phyloP scores from a whole-genome alignment of 179 eudicot genomes.

The Silene noctiflora region DNA sequence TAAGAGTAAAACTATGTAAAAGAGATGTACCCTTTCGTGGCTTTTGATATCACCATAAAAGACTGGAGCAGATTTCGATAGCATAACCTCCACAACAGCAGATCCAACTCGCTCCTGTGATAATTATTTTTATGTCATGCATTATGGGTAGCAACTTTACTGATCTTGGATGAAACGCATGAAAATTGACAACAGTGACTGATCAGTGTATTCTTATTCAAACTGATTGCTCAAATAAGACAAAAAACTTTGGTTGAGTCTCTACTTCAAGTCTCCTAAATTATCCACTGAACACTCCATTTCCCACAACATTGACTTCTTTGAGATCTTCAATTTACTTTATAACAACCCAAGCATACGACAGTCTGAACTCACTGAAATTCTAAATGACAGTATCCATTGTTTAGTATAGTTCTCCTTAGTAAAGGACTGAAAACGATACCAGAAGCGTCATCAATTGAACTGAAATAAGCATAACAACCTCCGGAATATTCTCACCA shows the following conservation, averaged over 20 bases:
- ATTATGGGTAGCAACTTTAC: background rate
- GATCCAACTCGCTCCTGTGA: slow-evolving; percentile 61
- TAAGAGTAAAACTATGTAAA: slow-evolving; percentile 1
- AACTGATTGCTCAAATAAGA: background rate
- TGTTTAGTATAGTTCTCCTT: background rate
- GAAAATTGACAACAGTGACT: background rate
- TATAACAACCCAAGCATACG: no score
- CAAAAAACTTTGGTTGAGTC: background rate
- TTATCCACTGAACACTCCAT: background rate
- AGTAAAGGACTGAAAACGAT: background rate
- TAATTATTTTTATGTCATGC: background rate
- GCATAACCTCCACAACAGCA: slow-evolving; percentile 69
- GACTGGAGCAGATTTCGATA: slow-evolving; percentile 68
- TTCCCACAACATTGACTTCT: background rate
- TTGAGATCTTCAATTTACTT: background rate
- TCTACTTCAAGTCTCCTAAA: background rate
- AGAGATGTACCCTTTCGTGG: slow-evolving; percentile 68
- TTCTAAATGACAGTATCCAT: no score
- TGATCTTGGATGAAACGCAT: no score
- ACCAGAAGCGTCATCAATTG: background rate
- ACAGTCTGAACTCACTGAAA: no score
- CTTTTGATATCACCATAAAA: slow-evolving; percentile 89
- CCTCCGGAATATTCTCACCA: no score
- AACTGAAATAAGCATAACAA: no score
- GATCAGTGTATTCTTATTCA: slow-evolving; percentile 4